These are phyloP conservation scores for Puccinia horiana DNA, from an alignment of 1,284 basidiomycete species.

Conservation along the genomic window DNA sequence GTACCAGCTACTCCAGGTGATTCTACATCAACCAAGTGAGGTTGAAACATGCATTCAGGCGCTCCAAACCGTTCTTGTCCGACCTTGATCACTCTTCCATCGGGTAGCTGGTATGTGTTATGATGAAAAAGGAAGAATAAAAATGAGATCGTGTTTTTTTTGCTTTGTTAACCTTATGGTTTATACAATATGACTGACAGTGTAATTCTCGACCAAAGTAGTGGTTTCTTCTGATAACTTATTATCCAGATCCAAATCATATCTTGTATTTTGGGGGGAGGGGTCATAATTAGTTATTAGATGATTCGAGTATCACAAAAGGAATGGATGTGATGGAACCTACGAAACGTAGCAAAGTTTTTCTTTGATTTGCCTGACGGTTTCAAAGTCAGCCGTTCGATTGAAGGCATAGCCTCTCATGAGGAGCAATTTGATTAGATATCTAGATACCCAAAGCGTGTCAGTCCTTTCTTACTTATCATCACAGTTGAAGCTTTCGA, in stretches of 20 bases:
- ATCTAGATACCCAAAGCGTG: constrained; percentile 58
- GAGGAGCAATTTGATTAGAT: constrained; percentile 94
- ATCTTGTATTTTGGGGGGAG: constrained; percentile 63
- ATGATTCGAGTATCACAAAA: background rate
- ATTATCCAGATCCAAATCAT: constrained; percentile 93
- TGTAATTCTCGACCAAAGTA: constrained; percentile 91
- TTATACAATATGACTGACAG: constrained; percentile 64
- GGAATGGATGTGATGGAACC: constrained; percentile 51
- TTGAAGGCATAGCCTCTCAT: constrained; percentile 99
- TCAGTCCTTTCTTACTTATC: background rate
- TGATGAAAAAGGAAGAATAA: background rate
- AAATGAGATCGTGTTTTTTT: background rate
- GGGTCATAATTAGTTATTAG: background rate
- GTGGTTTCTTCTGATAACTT: constrained; percentile 94
- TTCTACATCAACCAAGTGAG: constrained; percentile 94
- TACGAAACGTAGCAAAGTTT: constrained; percentile 94
- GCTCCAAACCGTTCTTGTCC: constrained; percentile 99
- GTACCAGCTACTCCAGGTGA: constrained; percentile 90
- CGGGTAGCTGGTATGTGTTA: constrained; percentile 71
- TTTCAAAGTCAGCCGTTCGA: constrained; percentile 98
- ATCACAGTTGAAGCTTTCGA: background rate
- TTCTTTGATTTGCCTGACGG: constrained; percentile 97
- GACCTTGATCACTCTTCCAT: constrained; percentile 94
- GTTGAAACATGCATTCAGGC: constrained; percentile 99
- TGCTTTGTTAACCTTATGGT: background rate